A percentile compares a stretch with the other conserved stretches of the same genome.
phyloP scores from a whole-genome alignment of 257 asterid genomes.

The Nicotiana otophora region DNA sequence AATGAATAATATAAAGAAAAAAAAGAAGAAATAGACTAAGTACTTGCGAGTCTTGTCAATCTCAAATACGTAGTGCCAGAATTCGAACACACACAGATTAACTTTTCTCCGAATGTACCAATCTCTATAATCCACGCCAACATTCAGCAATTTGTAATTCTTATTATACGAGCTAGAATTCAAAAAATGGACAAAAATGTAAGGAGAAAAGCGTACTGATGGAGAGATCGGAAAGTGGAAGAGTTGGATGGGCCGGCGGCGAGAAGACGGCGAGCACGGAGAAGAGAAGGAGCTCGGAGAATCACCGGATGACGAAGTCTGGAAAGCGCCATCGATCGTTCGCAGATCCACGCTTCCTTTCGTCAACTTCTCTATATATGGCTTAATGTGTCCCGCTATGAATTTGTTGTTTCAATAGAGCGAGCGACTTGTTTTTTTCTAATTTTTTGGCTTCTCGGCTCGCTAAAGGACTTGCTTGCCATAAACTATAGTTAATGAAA shows the following conservation, averaged over 20 bases:
- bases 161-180: neutral
- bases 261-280: constrained; percentile 60
- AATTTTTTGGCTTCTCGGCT: neutral
- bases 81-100: neutral
- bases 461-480: too few relatives aligned
- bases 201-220: constrained; percentile 35
- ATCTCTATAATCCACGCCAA: neutral
- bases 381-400: neutral
- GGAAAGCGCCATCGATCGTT: constrained; percentile 82
- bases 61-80: neutral
- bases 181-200: neutral
- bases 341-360: constrained; percentile 21
- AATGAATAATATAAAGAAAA: too few relatives aligned
- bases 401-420: neutral
- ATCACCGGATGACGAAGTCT: constrained; percentile 83
- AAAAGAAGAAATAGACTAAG: too few relatives aligned
- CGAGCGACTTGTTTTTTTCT: neutral
- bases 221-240: constrained; percentile 33
- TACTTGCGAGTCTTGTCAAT: too few relatives aligned
- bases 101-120: neutral
- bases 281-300: constrained; percentile 66
- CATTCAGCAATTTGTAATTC: neutral
- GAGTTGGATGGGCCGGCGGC: constrained; percentile 19
- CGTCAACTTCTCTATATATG: constrained; percentile 10
- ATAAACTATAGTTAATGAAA: too few relatives aligned